Evolutionary conservation across 257 asterid genomes (phyloP), one percentile per base, ranked within the genome.

Genomic region (Solanum ossicruentum): DNA sequence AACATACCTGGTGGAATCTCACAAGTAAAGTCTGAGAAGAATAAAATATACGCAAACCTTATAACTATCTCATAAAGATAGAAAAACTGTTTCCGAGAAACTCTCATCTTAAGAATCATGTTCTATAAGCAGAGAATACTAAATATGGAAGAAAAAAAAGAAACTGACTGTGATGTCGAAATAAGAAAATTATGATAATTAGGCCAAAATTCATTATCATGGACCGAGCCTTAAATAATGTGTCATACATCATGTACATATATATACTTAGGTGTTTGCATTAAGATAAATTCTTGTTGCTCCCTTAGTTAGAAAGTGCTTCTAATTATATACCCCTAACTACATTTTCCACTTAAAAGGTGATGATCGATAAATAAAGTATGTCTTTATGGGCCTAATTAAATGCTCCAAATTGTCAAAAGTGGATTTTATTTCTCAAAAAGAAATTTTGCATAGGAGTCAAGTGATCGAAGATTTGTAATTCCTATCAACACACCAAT

Each of bases 21-120:
- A 32, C 36, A 32, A 32, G 36, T 32, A 3, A 0, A 32, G 36
- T 3, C 3, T 32, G 0, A 0, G 0, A 0, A 32, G 0, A 3
- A 1, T 32, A 32, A 32, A 32, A 32, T 32, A 32, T 32, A 32
- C 36, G 0, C 32, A 32, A 1, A 32, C 36, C 0, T 32, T 32
- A 32, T 0, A 0, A 32, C 36, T 32, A 32, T 32, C 36, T 32
- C 36, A 32, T 32, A 2, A 0, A 32, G 36, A 32, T 32, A 32
- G 36, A 32, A 3, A 32, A 0, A 32, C 36, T 32, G 0, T 32
- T 32, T 32, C 0, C 3, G 36, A 32, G 3, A 32, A 32, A 32
- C 3, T 32, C 36, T 32, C 3, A 32, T 32, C 36, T 32, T 32
- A 32, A 32, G 36, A 32, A 32, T 32, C 36, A 32, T 32, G 3